These are phyloP conservation scores for Penicillium sp. DNA, from an alignment of 2,329 filamentous ascomycete species.

Conservation along the genomic window DNA sequence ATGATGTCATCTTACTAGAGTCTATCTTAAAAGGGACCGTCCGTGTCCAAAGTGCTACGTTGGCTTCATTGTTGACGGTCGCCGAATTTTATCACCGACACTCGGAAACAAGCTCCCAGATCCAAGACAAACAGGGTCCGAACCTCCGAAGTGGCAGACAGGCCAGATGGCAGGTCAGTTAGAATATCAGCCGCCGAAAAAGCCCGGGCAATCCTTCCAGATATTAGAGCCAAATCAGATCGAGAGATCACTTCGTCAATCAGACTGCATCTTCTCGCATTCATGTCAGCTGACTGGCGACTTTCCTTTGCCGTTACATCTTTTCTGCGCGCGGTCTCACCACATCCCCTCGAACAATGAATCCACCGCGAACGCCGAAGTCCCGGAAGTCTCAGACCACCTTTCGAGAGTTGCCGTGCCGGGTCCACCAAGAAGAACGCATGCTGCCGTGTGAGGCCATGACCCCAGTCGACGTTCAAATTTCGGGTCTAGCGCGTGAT, in stretches of 20 bases:
- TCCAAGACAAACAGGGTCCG: neutral
- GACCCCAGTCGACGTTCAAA: constrained; percentile 18
- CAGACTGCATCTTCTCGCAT: constrained; percentile 16
- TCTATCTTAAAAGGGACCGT: neutral
- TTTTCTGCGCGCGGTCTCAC: constrained; percentile 4
- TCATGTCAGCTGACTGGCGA: constrained; percentile 21
- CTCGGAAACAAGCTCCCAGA: neutral
- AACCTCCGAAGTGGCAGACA: neutral
- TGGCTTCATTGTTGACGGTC: neutral
- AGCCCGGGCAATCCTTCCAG: neutral
- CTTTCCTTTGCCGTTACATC: neutral
- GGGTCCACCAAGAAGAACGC: constrained; percentile 4
- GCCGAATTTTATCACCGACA: neutral
- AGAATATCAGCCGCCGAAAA: neutral
- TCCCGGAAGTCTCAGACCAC: constrained; percentile 11
- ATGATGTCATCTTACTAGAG: constrained; percentile 16
- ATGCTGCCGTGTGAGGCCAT: constrained; percentile 11
- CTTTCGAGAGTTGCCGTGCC: constrained; percentile 4
- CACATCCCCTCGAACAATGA: constrained; percentile 1
- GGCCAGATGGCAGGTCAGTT: neutral
- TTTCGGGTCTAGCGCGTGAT: constrained; percentile 30
- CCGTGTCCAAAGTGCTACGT: neutral
- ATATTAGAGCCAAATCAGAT: constrained; percentile 10
- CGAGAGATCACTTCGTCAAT: constrained; percentile 8
- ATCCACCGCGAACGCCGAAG: neutral